Evolutionary conservation across 805 yeast genomes (phyloP), one percentile per base, ranked within the genome.

Genomic region (Candida insectalens): DNA sequence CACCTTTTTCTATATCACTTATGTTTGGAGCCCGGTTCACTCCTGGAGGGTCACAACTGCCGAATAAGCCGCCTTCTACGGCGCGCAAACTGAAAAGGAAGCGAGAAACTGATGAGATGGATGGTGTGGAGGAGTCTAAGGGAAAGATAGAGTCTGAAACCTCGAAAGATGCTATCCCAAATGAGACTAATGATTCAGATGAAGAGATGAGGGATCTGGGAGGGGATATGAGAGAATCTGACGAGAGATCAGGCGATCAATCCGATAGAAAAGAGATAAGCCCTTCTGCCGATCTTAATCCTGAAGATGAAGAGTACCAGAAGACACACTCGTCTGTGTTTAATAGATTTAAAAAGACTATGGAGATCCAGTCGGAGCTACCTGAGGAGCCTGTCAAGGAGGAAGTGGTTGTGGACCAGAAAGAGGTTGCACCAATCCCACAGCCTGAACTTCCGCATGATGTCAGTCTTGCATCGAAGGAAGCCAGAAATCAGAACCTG

Each of bases 371-470:
- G 27, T 28, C 41, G 4, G 29, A 44, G 30, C 17, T 43, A 13
- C 39, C 32, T 19, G 39, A 42, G 41, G 35, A 25, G 45, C 40
- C 12, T 45, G 41, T 4, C 47, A 38, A 10, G 6, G 51, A 44
- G 4, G 56, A 51, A n/a, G 17, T 16, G 5, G 49, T 41, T 3
- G 39, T 40, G 2, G 62, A 55, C 19, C 38, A 42, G 15, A 67
- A 59, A 46, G 66, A 59, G 29, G 53, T 89, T 27, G 77, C 69
- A 5, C 94, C 95, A 14, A 59, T 89, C 27, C 96, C 97, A 2
- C 95, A 85, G 53, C 95, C 95, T 0, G 75, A 62, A 22, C 57
- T 77, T 19, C 84, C 83, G 3, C 59, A 61, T 36, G 81, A 76
- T 44, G 52, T 53, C 29, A 53, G 51, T 33, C 51, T 74, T 15